phyloP scores from a whole-genome alignment of 1,284 basidiomycete genomes.

The Testicularia cyperi region DNA sequence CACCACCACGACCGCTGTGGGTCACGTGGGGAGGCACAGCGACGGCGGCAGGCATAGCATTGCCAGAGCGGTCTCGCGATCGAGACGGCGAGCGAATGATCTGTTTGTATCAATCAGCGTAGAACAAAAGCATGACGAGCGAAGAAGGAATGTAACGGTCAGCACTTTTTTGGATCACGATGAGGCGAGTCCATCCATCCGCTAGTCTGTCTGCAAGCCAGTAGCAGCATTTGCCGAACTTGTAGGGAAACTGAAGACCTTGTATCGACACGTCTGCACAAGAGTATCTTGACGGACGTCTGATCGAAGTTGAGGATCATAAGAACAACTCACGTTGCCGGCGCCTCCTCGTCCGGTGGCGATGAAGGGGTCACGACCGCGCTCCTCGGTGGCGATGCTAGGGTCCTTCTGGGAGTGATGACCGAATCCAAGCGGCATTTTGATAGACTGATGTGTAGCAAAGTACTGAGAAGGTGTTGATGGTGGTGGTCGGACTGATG shows the following conservation, averaged over 20 bases:
- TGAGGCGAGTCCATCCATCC: no score
- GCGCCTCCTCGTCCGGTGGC: conserved; percentile 53
- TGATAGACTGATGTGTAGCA: conserved; percentile 1
- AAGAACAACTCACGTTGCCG: conserved; percentile 51
- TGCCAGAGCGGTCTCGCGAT: conserved; percentile 33
- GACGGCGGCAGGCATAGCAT: conserved; percentile 11
- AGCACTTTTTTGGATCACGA: no score
- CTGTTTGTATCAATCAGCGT: no score
- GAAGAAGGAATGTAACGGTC: no score
- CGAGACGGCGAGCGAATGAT: conserved; percentile 42
- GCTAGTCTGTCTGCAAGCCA: no score
- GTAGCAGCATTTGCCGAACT: no score
- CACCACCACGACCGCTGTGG: conserved; percentile 74
- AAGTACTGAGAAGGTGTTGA: not conserved
- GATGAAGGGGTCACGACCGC: conserved; percentile 46
- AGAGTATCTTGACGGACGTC: no score
- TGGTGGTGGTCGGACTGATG: no score
- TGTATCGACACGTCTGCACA: no score
- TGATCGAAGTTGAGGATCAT: no score
- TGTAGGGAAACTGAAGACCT: no score
- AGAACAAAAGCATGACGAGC: no score
- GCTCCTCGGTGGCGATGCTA: conserved; percentile 19
- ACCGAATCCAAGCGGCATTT: conserved; percentile 38
- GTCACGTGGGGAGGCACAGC: conserved; percentile 31
- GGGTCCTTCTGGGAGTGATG: conserved; percentile 35